phyloP scores from a whole-genome alignment of 1,284 basidiomycete species.

The Gymnopus androsaceus region DNA sequence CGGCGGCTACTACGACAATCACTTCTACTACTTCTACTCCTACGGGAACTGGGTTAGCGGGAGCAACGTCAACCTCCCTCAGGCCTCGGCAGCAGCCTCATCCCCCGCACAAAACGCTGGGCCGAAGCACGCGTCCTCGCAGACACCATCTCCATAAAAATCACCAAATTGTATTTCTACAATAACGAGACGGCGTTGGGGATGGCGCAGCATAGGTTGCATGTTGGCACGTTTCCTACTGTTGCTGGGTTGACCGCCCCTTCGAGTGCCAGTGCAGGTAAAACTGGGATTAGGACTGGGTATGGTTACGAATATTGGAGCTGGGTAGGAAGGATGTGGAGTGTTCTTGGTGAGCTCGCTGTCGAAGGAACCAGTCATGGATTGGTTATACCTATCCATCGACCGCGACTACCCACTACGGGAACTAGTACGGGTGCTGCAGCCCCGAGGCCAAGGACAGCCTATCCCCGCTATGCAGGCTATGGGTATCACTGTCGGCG shows the following conservation, averaged over 20 bases:
- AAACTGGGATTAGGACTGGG: no score
- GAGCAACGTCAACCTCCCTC: not conserved
- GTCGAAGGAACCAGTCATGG: slow-evolving; percentile 77
- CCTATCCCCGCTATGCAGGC: no score
- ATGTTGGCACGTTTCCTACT: slow-evolving; percentile 71
- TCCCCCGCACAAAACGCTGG: slow-evolving; percentile 96
- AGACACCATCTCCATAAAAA: slow-evolving; percentile 90
- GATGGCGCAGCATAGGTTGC: slow-evolving; percentile 78
- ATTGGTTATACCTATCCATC: slow-evolving; percentile 64
- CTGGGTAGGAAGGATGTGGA: slow-evolving; percentile 88
- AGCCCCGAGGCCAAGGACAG: slow-evolving; percentile 30
- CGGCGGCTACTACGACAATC: not conserved
- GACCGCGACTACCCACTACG: slow-evolving; percentile 36
- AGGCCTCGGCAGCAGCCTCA: slow-evolving; percentile 75
- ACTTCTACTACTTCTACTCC: not conserved
- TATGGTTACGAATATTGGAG: slow-evolving; percentile 97
- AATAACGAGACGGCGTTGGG: slow-evolving; percentile 80
- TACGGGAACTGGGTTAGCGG: not conserved
- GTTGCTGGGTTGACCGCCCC: slow-evolving; percentile 59
- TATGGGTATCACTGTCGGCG: slow-evolving; percentile 30
- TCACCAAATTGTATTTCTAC: slow-evolving; percentile 88
- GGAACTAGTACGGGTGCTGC: slow-evolving; percentile 23
- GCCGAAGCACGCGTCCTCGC: slow-evolving; percentile 96
- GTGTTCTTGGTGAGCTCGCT: slow-evolving; percentile 72
- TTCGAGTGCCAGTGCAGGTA: slow-evolving; percentile 92